phyloP scores from a whole-genome alignment of 2,329 filamentous ascomycete species.

The Fusarium sp. region DNA sequence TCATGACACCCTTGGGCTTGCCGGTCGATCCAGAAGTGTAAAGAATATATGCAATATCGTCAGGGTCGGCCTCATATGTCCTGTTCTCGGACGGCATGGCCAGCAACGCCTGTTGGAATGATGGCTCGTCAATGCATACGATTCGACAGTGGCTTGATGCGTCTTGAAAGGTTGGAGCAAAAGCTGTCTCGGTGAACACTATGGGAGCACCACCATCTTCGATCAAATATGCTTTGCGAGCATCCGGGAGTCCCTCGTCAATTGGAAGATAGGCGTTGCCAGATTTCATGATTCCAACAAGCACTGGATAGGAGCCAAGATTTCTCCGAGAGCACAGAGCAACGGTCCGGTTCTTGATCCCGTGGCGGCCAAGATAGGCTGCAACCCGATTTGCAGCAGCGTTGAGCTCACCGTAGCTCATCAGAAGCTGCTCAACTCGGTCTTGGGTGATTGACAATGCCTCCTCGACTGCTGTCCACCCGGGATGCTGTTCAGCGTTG shows the following conservation, averaged over 20 bases:
- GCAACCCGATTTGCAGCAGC: not conserved
- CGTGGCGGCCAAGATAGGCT: not conserved
- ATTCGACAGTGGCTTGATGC: not conserved
- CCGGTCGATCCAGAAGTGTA: too few species aligned
- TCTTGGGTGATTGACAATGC: not conserved
- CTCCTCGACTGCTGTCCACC: conserved; percentile 11
- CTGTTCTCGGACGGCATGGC: not conserved
- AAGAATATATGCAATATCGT: too few species aligned
- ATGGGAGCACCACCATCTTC: conserved; percentile 5
- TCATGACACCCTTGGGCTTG: conserved; percentile 12
- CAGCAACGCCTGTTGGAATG: not conserved
- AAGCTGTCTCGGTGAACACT: conserved; percentile 4
- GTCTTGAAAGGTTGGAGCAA: not conserved
- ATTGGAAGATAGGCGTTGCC: conserved; percentile 8
- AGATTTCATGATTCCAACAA: conserved; percentile 10
- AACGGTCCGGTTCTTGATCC: conserved; percentile 2
- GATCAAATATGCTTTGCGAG: conserved; percentile 7
- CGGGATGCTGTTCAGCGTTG: conserved; percentile 2
- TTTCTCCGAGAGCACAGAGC: conserved; percentile 3
- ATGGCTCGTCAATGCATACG: conserved; percentile 2
- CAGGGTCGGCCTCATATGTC: too few species aligned
- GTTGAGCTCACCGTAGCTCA: conserved; percentile 6
- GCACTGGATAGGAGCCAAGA: conserved; percentile 1
- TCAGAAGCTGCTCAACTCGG: not conserved
- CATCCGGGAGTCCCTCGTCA: conserved; percentile 2